Evolutionary conservation across 2,329 filamentous ascomycete genomes (phyloP), one percentile per base, ranked within the genome.

Genomic region (Talaromyces sp.): DNA sequence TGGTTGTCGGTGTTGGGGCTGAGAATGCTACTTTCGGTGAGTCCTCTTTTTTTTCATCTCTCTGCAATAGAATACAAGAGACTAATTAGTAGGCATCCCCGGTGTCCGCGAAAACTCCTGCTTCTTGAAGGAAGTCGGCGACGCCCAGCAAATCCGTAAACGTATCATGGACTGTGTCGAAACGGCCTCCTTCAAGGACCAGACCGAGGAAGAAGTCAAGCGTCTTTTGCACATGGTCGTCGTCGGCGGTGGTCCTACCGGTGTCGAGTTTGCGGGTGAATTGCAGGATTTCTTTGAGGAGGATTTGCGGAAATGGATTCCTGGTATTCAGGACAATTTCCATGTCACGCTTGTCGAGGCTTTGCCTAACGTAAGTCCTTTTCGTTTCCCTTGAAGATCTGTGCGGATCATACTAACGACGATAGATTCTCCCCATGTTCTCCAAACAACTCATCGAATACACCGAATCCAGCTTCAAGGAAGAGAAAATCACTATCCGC

Each of bases 91-190:
- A 84, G 81, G 84, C 67, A 97, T 99, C 69, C 91, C 91, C 57
- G 94, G 94, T 75, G 94, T 99, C 58, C 87, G 86, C 66, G 94
- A 99, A 78, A 80, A 99, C 81, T 93, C 90, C 67, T 96, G 92
- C 80, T 99, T 99, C 84, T 79, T 99, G 73, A 99, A 99, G 83
- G 95, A 99, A 79, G 96, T 99, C 71, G 86, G 84, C 64, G 95
- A 99, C 74, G 94, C 94, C 59, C 94, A 99, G 78, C 84, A 85
- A 70, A 99, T 99, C 73, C 91, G 94, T 71, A 97, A 93, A 82
- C 91, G 91, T 77, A 97, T 99, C 77, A 99, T 99, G 94, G 94
- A 99, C 80, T 99, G 94, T 75, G 92, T 96, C 67, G 94, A 99
- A 80, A 97, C 93, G 36, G 94, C 94, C 54, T 93, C 91, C 62